These are phyloP conservation scores for Diversispora eburnea DNA, from an alignment of 192 early-diverging fungal genomes.

Conservation along the genomic window DNA sequence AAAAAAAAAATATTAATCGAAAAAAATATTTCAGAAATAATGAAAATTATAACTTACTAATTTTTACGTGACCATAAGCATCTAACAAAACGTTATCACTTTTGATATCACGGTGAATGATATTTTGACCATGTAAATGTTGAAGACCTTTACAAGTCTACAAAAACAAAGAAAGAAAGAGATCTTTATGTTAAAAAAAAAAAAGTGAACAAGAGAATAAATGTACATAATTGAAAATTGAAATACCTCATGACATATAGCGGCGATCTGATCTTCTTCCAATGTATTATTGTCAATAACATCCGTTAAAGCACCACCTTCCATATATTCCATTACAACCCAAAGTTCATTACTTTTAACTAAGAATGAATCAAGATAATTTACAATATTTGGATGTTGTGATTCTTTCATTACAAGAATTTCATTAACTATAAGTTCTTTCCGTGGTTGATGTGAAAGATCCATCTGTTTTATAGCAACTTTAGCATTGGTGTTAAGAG, in stretches of 20 bases:
- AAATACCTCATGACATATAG: slow-evolving; percentile 85
- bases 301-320: slow-evolving; percentile 95
- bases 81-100: slow-evolving; percentile 90
- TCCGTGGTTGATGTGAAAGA: slow-evolving; percentile 78
- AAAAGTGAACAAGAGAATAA: not conserved
- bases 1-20: slow-evolving; percentile 40
- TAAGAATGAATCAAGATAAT: slow-evolving; percentile 90
- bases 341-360: slow-evolving; percentile 82
- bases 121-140: slow-evolving; percentile 72
- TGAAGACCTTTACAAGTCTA: slow-evolving; percentile 75
- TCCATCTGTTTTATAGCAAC: slow-evolving; percentile 97
- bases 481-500: slow-evolving; percentile 63
- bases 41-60: slow-evolving; percentile 59
- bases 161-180: slow-evolving; percentile 3
- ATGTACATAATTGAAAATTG: not conserved
- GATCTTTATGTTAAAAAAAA: not conserved
- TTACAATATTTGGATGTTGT: slow-evolving; percentile 94
- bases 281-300: slow-evolving; percentile 93
- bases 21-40: slow-evolving; percentile 27
- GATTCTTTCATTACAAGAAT: slow-evolving; percentile 93
- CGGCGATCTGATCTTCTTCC: slow-evolving; percentile 92
- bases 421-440: slow-evolving; percentile 89
- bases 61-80: slow-evolving; percentile 79
- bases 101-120: slow-evolving; percentile 93
- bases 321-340: slow-evolving; percentile 99